Conservation (phyloP, 352 stramenopile genomes). For the Phytophthora litchii region DNA sequence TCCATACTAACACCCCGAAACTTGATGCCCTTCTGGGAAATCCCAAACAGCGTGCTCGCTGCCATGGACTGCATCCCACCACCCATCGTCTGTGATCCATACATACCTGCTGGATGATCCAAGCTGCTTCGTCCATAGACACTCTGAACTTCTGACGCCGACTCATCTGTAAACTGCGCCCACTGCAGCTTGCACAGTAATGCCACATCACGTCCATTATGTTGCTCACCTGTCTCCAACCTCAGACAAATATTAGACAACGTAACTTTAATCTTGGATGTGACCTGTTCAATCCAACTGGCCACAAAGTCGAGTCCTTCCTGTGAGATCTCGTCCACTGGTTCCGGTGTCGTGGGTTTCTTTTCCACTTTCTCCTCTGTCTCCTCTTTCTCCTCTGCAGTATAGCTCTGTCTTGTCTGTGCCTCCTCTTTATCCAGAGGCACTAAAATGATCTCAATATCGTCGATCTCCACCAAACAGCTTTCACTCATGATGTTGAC, state of each 20-base stretch:
- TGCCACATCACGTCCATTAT: slow-evolving; percentile 68
- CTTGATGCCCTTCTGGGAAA: slow-evolving; percentile 87
- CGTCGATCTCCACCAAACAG: slow-evolving; percentile 87
- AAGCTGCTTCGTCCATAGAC: slow-evolving; percentile 60
- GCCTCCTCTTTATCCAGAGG: slow-evolving; percentile 37
- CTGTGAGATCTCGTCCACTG: slow-evolving; percentile 81
- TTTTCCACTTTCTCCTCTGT: slow-evolving; percentile 13
- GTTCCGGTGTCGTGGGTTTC: slow-evolving; percentile 34
- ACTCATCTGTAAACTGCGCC: slow-evolving; percentile 87
- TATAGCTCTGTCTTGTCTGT: slow-evolving; percentile 12
- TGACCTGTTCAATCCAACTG: slow-evolving; percentile 91
- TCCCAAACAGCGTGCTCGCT: slow-evolving; percentile 78
- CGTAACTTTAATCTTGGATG: slow-evolving; percentile 91
- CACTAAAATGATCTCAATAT: slow-evolving; percentile 89
- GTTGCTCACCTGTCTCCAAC: slow-evolving; percentile 68
- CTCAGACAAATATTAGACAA: slow-evolving; percentile 86
- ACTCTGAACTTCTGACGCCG: slow-evolving; percentile 74
- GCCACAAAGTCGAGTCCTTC: slow-evolving; percentile 91
- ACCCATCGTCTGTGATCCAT: slow-evolving; percentile 38
- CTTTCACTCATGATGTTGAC: slow-evolving; percentile 89
- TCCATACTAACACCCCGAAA: slow-evolving; percentile 86
- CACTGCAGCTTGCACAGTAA: slow-evolving; percentile 80
- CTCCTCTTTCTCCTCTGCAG: slow-evolving; percentile 9
- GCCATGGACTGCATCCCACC: slow-evolving; percentile 77
- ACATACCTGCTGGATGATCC: slow-evolving; percentile 35